A percentile compares a stretch with the other conserved stretches of the same genome.
These are phyloP conservation scores for Millerozyma acaciae DNA, from an alignment of 805 yeast genomes.

Conservation along the genomic window DNA sequence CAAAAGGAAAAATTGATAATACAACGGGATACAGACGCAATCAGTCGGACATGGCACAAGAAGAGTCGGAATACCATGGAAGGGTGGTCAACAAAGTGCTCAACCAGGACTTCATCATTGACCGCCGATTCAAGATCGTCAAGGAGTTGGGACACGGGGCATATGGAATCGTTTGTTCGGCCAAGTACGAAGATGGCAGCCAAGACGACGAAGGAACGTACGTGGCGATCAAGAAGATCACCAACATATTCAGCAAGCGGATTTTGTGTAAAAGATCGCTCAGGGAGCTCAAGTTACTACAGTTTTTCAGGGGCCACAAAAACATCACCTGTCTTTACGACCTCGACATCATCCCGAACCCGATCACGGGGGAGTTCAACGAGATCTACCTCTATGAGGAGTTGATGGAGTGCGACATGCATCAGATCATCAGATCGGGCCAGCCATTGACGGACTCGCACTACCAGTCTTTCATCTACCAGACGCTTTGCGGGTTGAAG, in stretches of 20 bases:
- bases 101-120: conserved; percentile 91
- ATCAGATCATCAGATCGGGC: conserved; percentile 90
- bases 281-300: conserved; percentile 82
- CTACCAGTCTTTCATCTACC: conserved; percentile 89
- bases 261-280: conserved; percentile 88
- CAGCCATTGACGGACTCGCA: conserved; percentile 94
- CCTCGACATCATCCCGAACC: conserved; percentile 80
- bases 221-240: conserved; percentile 94
- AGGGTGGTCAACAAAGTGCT: conserved; percentile 37
- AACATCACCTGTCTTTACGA: conserved; percentile 94
- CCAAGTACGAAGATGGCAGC: conserved; percentile 73
- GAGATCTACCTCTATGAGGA: conserved; percentile 94
- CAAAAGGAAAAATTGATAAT: not conserved
- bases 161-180: conserved; percentile 94
- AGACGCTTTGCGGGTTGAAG: conserved; percentile 83
- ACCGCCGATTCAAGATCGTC: conserved; percentile 79
- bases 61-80: conserved; percentile 19
- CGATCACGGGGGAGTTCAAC: conserved; percentile 63
- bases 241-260: conserved; percentile 88
- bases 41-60: conserved; percentile 6
- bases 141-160: conserved; percentile 98
- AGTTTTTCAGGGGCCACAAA: conserved; percentile 94
- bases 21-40: not conserved
- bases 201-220: conserved; percentile 28
- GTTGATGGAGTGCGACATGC: conserved; percentile 98